These are phyloP conservation scores for Cyclostephanos invisitatus DNA, from an alignment of 108 stramenopile species.

Conservation along the genomic window DNA sequence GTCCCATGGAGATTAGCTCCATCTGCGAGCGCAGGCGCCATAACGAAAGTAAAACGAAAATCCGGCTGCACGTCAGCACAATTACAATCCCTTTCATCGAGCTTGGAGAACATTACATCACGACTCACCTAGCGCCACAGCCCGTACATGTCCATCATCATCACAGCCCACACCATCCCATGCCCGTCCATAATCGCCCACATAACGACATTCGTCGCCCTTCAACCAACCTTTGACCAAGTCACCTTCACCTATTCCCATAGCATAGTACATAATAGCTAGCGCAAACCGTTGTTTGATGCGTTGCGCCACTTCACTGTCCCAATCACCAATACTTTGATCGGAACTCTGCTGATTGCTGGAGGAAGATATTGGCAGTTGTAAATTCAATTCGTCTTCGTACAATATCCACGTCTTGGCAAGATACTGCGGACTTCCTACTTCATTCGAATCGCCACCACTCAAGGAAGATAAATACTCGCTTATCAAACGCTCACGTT, in stretches of 20 bases:
- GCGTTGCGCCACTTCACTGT: conserved; percentile 29
- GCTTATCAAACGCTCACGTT: conserved; percentile 24
- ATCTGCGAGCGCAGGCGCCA: conserved; percentile 32
- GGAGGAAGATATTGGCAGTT: conserved; percentile 1
- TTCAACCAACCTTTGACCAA: conserved; percentile 61
- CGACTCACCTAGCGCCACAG: conserved; percentile 57
- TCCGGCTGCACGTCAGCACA: not conserved
- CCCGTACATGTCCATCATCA: conserved; percentile 55
- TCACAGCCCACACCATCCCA: conserved; percentile 66
- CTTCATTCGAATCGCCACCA: conserved; percentile 29
- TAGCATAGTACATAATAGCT: conserved; percentile 64
- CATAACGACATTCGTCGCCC: conserved; percentile 66
- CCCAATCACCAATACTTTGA: conserved; percentile 12
- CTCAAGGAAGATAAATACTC: conserved; percentile 28
- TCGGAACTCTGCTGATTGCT: conserved; percentile 3
- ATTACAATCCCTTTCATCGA: not conserved
- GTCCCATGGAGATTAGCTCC: conserved; percentile 40
- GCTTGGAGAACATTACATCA: not conserved
- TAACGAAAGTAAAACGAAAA: not conserved
- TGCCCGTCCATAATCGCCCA: conserved; percentile 32
- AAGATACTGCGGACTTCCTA: conserved; percentile 49
- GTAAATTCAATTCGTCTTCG: conserved; percentile 31
- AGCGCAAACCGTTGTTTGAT: conserved; percentile 70
- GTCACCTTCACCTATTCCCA: conserved; percentile 37
- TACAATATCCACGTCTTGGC: conserved; percentile 65